These are phyloP conservation scores for Marasmius tenuissimus DNA, from an alignment of 1,284 basidiomycete species.

Conservation along the genomic window DNA sequence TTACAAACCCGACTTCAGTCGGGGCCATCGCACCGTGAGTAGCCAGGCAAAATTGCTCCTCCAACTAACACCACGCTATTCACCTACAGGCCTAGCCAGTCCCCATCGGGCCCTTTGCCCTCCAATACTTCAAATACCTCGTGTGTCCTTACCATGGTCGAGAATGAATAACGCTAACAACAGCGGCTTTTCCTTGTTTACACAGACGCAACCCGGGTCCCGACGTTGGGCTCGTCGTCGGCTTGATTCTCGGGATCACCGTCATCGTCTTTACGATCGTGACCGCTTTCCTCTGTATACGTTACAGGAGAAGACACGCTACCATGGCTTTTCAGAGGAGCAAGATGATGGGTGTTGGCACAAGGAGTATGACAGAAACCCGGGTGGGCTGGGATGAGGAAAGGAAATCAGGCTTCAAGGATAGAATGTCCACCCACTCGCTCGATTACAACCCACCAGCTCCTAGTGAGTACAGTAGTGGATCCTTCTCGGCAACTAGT, in stretches of 20 bases:
- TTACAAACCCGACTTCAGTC: not conserved
- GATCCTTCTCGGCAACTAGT: not conserved
- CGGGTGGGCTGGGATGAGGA: too few species aligned
- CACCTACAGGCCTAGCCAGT: too few species aligned
- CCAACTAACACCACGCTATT: not conserved
- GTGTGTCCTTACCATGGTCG: not conserved
- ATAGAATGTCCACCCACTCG: not conserved
- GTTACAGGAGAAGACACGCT: constrained; percentile 6
- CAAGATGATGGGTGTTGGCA: not conserved
- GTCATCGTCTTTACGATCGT: not conserved
- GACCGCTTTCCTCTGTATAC: not conserved
- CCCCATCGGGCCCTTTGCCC: too few species aligned
- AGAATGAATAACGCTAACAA: too few species aligned
- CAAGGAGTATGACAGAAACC: too few species aligned
- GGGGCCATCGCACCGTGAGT: not conserved
- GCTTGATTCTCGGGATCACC: not conserved
- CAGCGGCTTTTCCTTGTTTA: too few species aligned
- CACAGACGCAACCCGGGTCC: too few species aligned
- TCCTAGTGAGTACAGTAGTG: not conserved
- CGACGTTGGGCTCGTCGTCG: constrained; percentile 1
- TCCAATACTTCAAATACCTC: not conserved
- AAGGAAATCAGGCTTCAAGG: too few species aligned
- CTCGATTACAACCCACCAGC: not conserved
- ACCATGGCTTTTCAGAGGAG: constrained; percentile 1
- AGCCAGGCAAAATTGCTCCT: not conserved